Percentiles rank a stretch among this genome's conserved stretches.
Evolutionary conservation across 176 grass and related monocot species (phyloP).

Genomic region (Aegilops speltoides): DNA sequence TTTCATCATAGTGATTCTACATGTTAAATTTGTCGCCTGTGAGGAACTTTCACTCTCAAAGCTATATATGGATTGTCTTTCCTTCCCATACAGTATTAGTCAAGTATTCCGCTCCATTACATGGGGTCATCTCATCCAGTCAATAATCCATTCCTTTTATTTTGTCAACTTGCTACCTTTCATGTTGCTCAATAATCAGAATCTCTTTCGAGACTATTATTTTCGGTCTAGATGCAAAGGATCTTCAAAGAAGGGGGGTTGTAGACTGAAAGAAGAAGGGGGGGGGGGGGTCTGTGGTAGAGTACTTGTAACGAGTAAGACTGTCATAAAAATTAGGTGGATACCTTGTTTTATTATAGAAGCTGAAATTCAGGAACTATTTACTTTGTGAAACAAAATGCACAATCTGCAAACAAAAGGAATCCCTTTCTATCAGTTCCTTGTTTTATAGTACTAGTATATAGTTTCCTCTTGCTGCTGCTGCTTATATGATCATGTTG

Average conservation of each 20-base stretch:
- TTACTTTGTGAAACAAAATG: neutral
- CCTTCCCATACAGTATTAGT: neutral
- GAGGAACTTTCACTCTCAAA: neutral
- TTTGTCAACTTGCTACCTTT: neutral
- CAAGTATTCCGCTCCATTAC: neutral
- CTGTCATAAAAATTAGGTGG: neutral
- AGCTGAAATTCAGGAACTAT: neutral
- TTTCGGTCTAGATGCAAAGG: neutral
- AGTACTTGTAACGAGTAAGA: too few relatives aligned
- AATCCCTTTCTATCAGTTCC: neutral
- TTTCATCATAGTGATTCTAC: neutral
- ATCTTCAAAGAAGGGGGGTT: neutral
- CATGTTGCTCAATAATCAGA: neutral
- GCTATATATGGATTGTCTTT: neutral
- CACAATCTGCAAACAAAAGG: neutral
- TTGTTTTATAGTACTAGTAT: neutral
- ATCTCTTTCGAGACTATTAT: neutral
- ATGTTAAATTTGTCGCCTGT: neutral
- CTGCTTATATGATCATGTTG: neutral
- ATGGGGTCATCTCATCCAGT: neutral
- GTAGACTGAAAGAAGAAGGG: neutral
- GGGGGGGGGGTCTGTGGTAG: neutral
- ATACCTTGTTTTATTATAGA: neutral
- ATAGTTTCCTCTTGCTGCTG: neutral
- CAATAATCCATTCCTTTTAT: neutral